These are phyloP conservation scores for Boletus eberwhitei DNA, from an alignment of 768 basidiomycete species.

Conservation along the genomic window DNA sequence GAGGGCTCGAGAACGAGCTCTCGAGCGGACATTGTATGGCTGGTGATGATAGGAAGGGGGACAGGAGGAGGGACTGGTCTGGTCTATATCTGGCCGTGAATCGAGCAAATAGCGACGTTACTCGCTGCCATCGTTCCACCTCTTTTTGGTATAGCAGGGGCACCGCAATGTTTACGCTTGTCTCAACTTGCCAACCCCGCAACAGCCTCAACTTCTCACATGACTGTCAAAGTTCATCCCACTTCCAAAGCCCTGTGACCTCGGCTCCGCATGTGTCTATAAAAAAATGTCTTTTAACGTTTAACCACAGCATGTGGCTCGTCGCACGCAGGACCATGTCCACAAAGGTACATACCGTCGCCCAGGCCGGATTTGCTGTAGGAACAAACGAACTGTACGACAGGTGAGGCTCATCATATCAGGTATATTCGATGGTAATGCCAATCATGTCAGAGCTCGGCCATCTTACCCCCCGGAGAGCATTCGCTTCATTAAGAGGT, in stretches of 20 bases:
- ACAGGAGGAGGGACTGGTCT: not conserved
- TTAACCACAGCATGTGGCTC: not conserved
- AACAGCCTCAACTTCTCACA: too few relatives aligned
- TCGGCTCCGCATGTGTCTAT: slow-evolving; percentile 1
- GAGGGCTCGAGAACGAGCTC: slow-evolving; percentile 19
- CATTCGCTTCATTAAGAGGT: slow-evolving; percentile 55
- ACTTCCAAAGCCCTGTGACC: too few relatives aligned
- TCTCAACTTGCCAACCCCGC: too few relatives aligned
- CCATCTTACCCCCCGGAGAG: slow-evolving; percentile 76
- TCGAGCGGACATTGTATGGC: slow-evolving; percentile 13
- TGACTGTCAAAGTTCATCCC: too few relatives aligned
- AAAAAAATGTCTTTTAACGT: not conserved
- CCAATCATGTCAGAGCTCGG: slow-evolving; percentile 50
- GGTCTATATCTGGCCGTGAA: slow-evolving; percentile 1
- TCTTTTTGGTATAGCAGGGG: not conserved
- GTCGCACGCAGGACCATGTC: slow-evolving; percentile 26
- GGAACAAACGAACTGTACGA: slow-evolving; percentile 87
- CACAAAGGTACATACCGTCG: slow-evolving; percentile 55
- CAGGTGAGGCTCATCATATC: not conserved
- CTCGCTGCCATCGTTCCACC: not conserved
- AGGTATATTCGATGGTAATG: too few relatives aligned
- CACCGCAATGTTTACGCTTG: too few relatives aligned
- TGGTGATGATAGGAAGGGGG: not conserved
- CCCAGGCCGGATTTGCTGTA: slow-evolving; percentile 67
- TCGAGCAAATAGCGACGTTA: not conserved